phyloP scores from a whole-genome alignment of 2,329 filamentous ascomycete genomes.

The Trichoderma atroviride region DNA sequence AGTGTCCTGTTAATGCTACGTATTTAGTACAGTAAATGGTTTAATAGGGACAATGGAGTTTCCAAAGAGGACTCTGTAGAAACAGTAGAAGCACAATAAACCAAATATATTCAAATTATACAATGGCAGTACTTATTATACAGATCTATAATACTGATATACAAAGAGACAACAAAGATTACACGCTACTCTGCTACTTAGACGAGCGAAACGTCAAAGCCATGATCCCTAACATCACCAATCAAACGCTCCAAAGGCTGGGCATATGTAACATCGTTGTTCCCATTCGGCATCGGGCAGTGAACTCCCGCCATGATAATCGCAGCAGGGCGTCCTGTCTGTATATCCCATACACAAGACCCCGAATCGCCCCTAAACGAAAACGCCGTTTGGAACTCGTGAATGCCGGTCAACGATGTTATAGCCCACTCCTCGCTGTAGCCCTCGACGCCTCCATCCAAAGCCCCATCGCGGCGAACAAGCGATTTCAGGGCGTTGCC shows the following conservation, averaged over 20 bases:
- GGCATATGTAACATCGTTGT: conserved; percentile 14
- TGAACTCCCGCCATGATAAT: conserved; percentile 7
- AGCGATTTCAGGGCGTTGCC: not conserved
- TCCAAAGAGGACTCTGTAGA: not conserved
- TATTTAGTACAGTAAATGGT: not conserved
- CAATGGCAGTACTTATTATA: no score
- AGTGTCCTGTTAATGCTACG: not conserved
- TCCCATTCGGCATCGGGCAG: not conserved
- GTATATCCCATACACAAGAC: conserved; percentile 13
- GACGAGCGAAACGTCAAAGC: conserved; percentile 17
- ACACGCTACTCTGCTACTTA: not conserved
- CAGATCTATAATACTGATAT: no score
- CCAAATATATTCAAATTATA: no score
- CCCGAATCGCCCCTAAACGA: not conserved
- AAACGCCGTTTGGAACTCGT: not conserved
- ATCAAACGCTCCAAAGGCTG: conserved; percentile 13
- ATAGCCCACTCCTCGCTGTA: conserved; percentile 14
- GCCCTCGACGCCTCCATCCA: not conserved
- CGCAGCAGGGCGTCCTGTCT: not conserved
- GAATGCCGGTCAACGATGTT: not conserved
- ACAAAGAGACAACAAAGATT: not conserved
- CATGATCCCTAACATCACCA: not conserved
- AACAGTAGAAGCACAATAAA: not conserved
- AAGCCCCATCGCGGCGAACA: not conserved
- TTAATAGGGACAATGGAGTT: not conserved